These are phyloP conservation scores for Venturia oleaginea DNA, from an alignment of 2,329 filamentous ascomycete genomes.

Conservation along the genomic window DNA sequence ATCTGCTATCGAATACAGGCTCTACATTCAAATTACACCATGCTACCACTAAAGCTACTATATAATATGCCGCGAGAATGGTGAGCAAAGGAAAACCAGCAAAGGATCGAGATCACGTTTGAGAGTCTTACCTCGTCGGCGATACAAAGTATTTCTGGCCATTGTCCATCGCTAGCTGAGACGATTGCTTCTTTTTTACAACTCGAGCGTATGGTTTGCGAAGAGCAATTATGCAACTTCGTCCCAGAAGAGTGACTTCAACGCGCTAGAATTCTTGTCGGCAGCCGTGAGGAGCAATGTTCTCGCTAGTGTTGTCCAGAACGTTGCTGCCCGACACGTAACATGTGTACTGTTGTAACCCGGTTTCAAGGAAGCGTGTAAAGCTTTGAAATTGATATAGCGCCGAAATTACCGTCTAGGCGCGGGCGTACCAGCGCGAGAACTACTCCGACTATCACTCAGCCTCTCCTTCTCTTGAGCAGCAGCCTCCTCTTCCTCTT, in stretches of 20 bases:
- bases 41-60: no score
- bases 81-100: no score
- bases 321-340: background rate
- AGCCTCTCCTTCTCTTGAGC: background rate
- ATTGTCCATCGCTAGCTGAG: no score
- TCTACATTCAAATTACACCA: no score
- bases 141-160: no score
- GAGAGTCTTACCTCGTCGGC: no score
- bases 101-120: no score
- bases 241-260: background rate
- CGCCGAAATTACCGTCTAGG: background rate
- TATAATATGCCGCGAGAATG: no score
- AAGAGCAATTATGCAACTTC: background rate
- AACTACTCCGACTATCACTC: background rate
- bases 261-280: background rate
- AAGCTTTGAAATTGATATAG: background rate
- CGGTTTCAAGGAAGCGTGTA: background rate
- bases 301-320: background rate
- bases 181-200: no score
- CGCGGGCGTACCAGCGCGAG: background rate
- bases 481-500: conserved; percentile 34
- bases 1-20: no score
- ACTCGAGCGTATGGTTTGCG: no score
- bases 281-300: background rate
- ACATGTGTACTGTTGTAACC: background rate